These are phyloP conservation scores for Panicum virgatum DNA, from an alignment of 202 grass and related monocot genomes.

Conservation along the genomic window DNA sequence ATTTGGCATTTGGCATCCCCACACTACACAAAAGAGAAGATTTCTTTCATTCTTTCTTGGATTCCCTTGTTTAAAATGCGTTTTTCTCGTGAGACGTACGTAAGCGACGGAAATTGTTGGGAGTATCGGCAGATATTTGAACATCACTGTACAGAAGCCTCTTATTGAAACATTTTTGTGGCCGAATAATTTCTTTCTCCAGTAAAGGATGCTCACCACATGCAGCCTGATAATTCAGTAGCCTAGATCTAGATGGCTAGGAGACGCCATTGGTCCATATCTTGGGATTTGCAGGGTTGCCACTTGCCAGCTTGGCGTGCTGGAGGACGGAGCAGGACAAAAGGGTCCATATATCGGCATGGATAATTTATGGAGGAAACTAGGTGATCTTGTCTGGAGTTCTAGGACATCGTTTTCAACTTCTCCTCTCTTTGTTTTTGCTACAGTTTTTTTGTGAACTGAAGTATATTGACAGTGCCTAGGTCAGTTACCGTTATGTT, in stretches of 20 bases:
- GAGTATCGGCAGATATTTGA: background rate
- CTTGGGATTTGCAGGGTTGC: slow-evolving; percentile 22
- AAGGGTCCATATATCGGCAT: slow-evolving; percentile 28
- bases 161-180: background rate
- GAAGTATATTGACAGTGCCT: background rate
- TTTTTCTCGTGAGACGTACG: background rate
- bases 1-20: slow-evolving; percentile 25
- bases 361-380: slow-evolving; percentile 27
- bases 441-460: background rate
- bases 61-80: background rate
- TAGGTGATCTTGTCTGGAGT: background rate
- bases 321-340: slow-evolving; percentile 25
- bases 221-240: slow-evolving; percentile 44
- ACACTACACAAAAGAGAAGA: background rate
- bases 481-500: background rate
- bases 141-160: background rate
- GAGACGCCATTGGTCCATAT: slow-evolving; percentile 31
- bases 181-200: background rate
- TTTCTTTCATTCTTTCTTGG: background rate
- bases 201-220: slow-evolving; percentile 28
- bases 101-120: background rate
- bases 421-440: background rate
- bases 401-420: slow-evolving; percentile 9
- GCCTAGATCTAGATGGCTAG: slow-evolving; percentile 34
- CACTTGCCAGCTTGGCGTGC: slow-evolving; percentile 12